Evolutionary conservation across 441 rosid genomes (phyloP), one percentile per base, ranked within the genome.

Genomic region (Syzygium syzygioides): DNA sequence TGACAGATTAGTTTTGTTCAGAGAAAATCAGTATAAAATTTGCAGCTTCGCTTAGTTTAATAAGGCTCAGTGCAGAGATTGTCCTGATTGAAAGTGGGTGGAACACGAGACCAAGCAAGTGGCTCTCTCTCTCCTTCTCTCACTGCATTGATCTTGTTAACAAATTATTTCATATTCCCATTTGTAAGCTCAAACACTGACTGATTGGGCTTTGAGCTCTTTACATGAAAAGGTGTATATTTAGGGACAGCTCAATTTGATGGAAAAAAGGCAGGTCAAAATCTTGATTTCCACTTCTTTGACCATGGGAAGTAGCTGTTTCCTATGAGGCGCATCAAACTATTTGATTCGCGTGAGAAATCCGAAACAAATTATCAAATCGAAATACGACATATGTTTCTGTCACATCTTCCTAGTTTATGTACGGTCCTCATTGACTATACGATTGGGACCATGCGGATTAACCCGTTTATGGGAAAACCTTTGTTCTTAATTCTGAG

Each of bases 41-140:
- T n/a, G 62, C 25, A 86, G 83, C 89, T 71, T 37, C 90, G 52
- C 85, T 89, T 86, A 86, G 54, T 68, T 54, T 45, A 87, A 68
- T 28, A 50, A 90, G 88, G 85, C 87, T 87, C 59, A 48, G 50
- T 89, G 85, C 90, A 89, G 89, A 64, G 87, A 90, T 80, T 91
- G 94, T 89, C 92, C 71, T 37, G 88, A 54, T 71, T 85, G 90
- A 91, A 87, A 86, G 90, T 94, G 93, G 84, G 94, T 79, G 94
- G 91, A 93, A 91, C 94, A 93, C 94, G 91, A 94, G 93, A 92
- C 88, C 91, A 90, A 89, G 94, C 94, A 92, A 92, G 94, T 90
- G 89, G 90, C 52, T 59, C 62, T 57, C 87, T 28, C 59, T 53
- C 45, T 45, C 32, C 37, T 34, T 83, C 55, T 30, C 32, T 54